Evolutionary conservation across 2,329 filamentous ascomycete genomes (phyloP).

Genomic region (Cordyceps javanica): DNA sequence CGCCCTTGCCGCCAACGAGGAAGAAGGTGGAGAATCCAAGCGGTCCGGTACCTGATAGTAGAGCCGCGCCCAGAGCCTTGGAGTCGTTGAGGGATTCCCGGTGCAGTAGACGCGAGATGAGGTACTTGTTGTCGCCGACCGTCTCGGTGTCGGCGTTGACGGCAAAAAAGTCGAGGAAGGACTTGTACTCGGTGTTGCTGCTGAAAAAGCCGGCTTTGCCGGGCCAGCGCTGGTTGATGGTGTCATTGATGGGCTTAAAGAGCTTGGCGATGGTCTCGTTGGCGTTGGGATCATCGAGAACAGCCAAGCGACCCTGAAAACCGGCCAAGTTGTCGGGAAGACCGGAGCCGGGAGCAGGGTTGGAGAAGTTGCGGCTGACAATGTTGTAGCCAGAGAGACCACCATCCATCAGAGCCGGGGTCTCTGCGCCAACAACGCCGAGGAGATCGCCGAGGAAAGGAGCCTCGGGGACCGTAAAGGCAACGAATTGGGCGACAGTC

Average conservation of each 20-base stretch:
- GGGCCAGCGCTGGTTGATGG: conserved; percentile 33
- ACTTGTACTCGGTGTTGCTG: conserved; percentile 21
- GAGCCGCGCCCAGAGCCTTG: conserved; percentile 29
- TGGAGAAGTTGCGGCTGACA: conserved; percentile 29
- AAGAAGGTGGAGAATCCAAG: conserved; percentile 26
- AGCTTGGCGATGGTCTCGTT: conserved; percentile 18
- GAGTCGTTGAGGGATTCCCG: conserved; percentile 28
- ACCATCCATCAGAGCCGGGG: conserved; percentile 28
- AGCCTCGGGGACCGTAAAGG: conserved; percentile 23
- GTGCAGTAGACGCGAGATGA: conserved; percentile 41
- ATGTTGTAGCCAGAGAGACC: conserved; percentile 47
- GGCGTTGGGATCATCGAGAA: conserved; percentile 30
- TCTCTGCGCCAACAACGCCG: conserved; percentile 35
- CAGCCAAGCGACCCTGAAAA: conserved; percentile 26
- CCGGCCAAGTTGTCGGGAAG: conserved; percentile 28
- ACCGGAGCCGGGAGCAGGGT: conserved; percentile 29
- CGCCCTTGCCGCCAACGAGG: conserved; percentile 39
- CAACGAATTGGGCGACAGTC: conserved; percentile 17
- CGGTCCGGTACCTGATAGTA: conserved; percentile 28
- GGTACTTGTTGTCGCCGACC: conserved; percentile 29
- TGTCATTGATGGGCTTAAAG: conserved; percentile 30
- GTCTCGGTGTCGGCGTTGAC: conserved; percentile 28
- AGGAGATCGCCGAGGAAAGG: conserved; percentile 41
- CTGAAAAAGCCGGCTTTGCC: conserved; percentile 18
- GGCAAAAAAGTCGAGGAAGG: conserved; percentile 33